Conservation (phyloP, 2,329 filamentous ascomycete genomes). For the Sodiomyces alkalinus region DNA sequence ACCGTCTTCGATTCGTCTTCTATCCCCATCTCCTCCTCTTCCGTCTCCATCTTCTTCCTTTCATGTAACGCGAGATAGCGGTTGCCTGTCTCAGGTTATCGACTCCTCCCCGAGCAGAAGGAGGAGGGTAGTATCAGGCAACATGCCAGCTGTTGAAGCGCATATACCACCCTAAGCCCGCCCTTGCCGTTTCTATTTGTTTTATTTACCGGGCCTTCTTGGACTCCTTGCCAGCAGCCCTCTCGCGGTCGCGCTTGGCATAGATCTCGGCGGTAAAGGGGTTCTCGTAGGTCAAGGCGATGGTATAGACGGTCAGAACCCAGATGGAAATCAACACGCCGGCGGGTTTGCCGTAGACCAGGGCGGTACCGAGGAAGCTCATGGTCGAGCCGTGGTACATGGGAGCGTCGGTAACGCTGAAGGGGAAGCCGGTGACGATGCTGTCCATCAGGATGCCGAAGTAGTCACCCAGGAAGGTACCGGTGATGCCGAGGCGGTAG, state of each 20-base stretch:
- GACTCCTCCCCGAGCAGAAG: too few relatives aligned
- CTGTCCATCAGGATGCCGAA: constrained; percentile 96
- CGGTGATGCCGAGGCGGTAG: constrained; percentile 82
- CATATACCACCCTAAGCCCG: too few relatives aligned
- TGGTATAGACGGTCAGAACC: constrained; percentile 63
- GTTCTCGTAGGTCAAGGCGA: constrained; percentile 79
- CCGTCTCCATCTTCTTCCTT: too few relatives aligned
- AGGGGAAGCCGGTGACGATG: constrained; percentile 89
- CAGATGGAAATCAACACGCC: constrained; percentile 61
- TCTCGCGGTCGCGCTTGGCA: constrained; percentile 58
- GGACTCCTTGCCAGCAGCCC: constrained; percentile 26
- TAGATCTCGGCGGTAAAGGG: constrained; percentile 92
- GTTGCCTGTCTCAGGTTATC: too few relatives aligned
- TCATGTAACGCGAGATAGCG: too few relatives aligned
- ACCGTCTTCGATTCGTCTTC: too few relatives aligned
- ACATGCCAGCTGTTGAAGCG: constrained; percentile 8
- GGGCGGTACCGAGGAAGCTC: constrained; percentile 77
- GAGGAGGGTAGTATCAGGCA: too few relatives aligned
- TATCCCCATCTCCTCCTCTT: too few relatives aligned
- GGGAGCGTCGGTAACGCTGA: constrained; percentile 77
- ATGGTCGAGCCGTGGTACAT: constrained; percentile 96
- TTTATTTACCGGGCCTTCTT: constrained; percentile 35
- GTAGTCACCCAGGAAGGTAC: constrained; percentile 95
- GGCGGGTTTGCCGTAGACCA: constrained; percentile 77
- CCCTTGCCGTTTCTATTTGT: constrained; percentile 1